Percentiles rank a stretch among this genome's conserved stretches.
phyloP scores from a whole-genome alignment of 2,329 filamentous ascomycete species.

The Huntiella decipiens region DNA sequence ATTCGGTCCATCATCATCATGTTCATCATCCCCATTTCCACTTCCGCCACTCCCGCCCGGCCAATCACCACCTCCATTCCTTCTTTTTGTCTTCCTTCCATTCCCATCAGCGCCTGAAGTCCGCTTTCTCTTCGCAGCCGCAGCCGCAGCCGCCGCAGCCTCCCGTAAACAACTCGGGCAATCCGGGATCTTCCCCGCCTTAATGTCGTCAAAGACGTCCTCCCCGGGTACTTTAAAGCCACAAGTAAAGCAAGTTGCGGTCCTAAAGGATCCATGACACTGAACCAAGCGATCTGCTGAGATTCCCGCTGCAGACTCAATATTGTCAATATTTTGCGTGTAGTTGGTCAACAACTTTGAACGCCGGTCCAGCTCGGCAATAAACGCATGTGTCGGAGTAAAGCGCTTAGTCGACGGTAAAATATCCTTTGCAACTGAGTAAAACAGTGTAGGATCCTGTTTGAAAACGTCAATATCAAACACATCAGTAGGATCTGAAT shows the following conservation, averaged over 20 bases:
- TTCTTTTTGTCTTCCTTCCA: conserved; percentile 15
- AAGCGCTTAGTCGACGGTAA: conserved; percentile 61
- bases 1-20: conserved; percentile 23
- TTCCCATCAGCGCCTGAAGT: conserved; percentile 17
- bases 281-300: conserved; percentile 67
- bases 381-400: conserved; percentile 88
- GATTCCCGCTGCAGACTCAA: conserved; percentile 76
- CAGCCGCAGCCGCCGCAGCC: conserved; percentile 13
- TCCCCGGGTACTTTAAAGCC: conserved; percentile 54
- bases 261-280: conserved; percentile 91
- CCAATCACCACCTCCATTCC: conserved; percentile 12
- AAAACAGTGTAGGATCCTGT: conserved; percentile 77
- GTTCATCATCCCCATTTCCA: conserved; percentile 16
- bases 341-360: conserved; percentile 89
- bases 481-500: conserved; percentile 77
- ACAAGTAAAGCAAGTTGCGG: conserved; percentile 75
- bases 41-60: conserved; percentile 13
- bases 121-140: conserved; percentile 21
- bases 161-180: conserved; percentile 48
- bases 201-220: conserved; percentile 61
- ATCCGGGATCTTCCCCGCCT: conserved; percentile 53
- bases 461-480: conserved; percentile 82
- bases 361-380: conserved; percentile 70
- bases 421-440: conserved; percentile 78
- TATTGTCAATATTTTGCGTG: conserved; percentile 96